Percentiles rank a stretch among this genome's conserved stretches.
Evolutionary conservation across 2,329 filamentous ascomycete genomes (phyloP).

Genomic region (Alternaria solani): DNA sequence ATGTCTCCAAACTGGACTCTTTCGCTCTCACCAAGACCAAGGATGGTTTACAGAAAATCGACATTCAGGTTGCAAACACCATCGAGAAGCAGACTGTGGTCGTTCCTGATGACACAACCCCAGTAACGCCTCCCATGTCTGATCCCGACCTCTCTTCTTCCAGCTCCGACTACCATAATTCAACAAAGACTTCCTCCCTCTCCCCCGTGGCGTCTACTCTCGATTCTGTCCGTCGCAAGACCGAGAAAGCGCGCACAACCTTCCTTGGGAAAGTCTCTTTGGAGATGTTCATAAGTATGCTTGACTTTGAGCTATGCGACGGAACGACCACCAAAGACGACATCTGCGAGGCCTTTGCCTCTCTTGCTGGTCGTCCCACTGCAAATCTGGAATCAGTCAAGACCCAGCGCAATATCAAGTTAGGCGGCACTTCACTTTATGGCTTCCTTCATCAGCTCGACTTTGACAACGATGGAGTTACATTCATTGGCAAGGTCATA

Average conservation of each 20-base stretch:
- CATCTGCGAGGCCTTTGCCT: constrained; percentile 6
- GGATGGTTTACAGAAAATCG: not conserved
- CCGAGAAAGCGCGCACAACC: constrained; percentile 2
- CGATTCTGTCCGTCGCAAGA: not conserved
- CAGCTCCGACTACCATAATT: not conserved
- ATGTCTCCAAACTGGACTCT: not conserved
- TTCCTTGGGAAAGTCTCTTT: constrained; percentile 7
- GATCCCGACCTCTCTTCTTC: not conserved
- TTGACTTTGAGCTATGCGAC: constrained; percentile 3
- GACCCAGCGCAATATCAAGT: constrained; percentile 1
- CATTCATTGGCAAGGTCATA: not conserved
- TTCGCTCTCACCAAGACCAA: not conserved
- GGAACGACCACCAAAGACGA: constrained; percentile 6
- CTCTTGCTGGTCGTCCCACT: not conserved
- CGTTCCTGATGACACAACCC: not conserved
- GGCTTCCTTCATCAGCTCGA: not conserved
- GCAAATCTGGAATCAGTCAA: not conserved
- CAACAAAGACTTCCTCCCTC: not conserved
- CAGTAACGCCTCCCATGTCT: not conserved
- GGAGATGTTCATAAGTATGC: not conserved
- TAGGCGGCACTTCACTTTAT: not conserved
- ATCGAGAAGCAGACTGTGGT: not conserved
- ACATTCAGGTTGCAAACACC: too few species aligned
- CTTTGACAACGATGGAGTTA: not conserved
- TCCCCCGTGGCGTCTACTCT: not conserved